phyloP scores from a whole-genome alignment of 805 yeast species.

The Metschnikowia similis region DNA sequence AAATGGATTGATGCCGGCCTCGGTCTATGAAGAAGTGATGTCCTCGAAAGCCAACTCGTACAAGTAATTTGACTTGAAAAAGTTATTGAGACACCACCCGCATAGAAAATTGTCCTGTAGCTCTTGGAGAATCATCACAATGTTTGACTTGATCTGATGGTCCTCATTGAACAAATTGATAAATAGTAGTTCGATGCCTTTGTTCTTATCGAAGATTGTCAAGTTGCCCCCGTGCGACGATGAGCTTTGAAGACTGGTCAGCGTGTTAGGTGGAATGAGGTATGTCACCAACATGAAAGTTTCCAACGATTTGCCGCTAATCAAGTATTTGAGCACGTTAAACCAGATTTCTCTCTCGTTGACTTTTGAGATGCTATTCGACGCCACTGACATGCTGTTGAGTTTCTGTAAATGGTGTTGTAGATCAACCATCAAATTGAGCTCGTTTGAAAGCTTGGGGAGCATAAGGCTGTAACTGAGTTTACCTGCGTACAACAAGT shows the following conservation, averaged over 20 bases:
- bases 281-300: slow-evolving; percentile 37
- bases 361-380: slow-evolving; percentile 12
- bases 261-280: slow-evolving; percentile 38
- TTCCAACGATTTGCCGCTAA: slow-evolving; percentile 39
- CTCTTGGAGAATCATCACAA: slow-evolving; percentile 41
- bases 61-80: slow-evolving; percentile 32
- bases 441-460: slow-evolving; percentile 37
- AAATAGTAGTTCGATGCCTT: slow-evolving; percentile 39
- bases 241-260: slow-evolving; percentile 35
- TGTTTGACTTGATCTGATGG: slow-evolving; percentile 35
- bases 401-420: slow-evolving; percentile 40
- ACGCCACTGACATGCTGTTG: slow-evolving; percentile 17
- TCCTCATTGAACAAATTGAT: slow-evolving; percentile 40
- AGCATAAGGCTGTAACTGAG: slow-evolving; percentile 31
- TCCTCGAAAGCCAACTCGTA: slow-evolving; percentile 40
- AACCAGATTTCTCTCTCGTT: slow-evolving; percentile 39
- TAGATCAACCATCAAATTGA: slow-evolving; percentile 39
- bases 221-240: slow-evolving; percentile 37
- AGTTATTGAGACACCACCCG: slow-evolving; percentile 41
- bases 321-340: slow-evolving; percentile 38
- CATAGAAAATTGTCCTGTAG: slow-evolving; percentile 40
- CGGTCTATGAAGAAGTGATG: slow-evolving; percentile 13
- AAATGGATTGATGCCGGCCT: background rate
- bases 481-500: slow-evolving; percentile 27
- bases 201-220: slow-evolving; percentile 41